Conservation (phyloP, 2,329 filamentous ascomycete species). For the Thermomyces lanuginosus region DNA sequence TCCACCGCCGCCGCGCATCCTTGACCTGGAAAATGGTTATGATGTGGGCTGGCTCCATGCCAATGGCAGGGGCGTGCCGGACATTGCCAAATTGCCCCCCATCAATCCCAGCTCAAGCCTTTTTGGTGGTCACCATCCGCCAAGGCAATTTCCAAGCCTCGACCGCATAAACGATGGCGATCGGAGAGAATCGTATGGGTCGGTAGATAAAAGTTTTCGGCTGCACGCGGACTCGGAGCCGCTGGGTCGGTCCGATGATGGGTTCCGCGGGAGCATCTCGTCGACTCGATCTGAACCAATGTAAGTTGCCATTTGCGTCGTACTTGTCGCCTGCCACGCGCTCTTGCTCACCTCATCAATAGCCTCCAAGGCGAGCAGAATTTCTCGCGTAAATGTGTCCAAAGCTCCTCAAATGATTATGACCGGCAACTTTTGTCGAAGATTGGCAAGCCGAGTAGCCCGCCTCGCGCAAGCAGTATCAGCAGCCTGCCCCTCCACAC, state of each 20-base stretch:
- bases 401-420: slow-evolving; percentile 45
- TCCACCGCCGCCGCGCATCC: slow-evolving; percentile 47
- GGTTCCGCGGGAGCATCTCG: slow-evolving; percentile 18
- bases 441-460: slow-evolving; percentile 44
- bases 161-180: slow-evolving; percentile 26
- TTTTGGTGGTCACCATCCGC: slow-evolving; percentile 28
- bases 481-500: slow-evolving; percentile 19
- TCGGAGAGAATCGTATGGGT: too few species aligned
- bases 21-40: slow-evolving; percentile 38
- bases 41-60: slow-evolving; percentile 49
- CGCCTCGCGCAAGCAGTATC: slow-evolving; percentile 26
- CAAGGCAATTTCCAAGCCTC: slow-evolving; percentile 16
- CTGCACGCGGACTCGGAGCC: too few species aligned
- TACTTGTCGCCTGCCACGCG: background rate
- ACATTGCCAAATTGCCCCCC: slow-evolving; percentile 32
- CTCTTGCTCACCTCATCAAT: slow-evolving; percentile 4
- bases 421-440: slow-evolving; percentile 47
- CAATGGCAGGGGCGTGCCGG: slow-evolving; percentile 35
- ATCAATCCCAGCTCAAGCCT: slow-evolving; percentile 36
- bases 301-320: slow-evolving; percentile 11
- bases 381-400: slow-evolving; percentile 40
- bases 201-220: too few species aligned
- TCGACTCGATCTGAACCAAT: slow-evolving; percentile 16
- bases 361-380: slow-evolving; percentile 45
- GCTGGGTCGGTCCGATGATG: slow-evolving; percentile 16